These are phyloP conservation scores for Aspergillus funiculosus DNA, from an alignment of 495 filamentous ascomycete genomes.

Conservation along the genomic window DNA sequence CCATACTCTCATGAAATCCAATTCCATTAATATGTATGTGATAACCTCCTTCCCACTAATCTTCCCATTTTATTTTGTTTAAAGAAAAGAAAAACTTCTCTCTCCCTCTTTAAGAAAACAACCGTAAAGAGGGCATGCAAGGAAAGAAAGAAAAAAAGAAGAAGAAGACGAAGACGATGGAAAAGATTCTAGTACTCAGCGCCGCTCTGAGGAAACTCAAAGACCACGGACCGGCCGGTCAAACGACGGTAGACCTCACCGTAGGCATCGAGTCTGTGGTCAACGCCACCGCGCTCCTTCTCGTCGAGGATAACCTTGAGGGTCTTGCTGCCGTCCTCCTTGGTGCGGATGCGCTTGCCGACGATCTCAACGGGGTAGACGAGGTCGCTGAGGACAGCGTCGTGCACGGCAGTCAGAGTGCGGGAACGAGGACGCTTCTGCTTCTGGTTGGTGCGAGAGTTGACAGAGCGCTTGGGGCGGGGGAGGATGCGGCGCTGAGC, in stretches of 20 bases:
- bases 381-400: constrained; percentile 89
- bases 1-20: too few species aligned
- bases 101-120: neutral
- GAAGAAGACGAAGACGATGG: constrained; percentile 10
- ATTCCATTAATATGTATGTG: too few species aligned
- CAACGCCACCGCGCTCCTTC: constrained; percentile 98
- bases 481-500: constrained; percentile 98
- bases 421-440: constrained; percentile 98
- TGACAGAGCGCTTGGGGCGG: constrained; percentile 91
- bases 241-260: constrained; percentile 95
- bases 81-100: neutral
- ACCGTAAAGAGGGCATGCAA: too few species aligned
- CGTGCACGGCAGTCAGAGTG: constrained; percentile 96
- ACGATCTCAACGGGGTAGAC: constrained; percentile 99
- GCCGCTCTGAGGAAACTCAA: constrained; percentile 91
- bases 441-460: constrained; percentile 84
- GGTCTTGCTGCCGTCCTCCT: constrained; percentile 95
- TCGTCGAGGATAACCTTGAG: constrained; percentile 98
- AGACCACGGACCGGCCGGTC: constrained; percentile 87
- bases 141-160: constrained; percentile 10
- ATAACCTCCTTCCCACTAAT: too few species aligned
- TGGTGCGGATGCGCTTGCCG: constrained; percentile 92
- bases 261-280: constrained; percentile 98
- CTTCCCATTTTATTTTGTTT: neutral
- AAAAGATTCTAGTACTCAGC: constrained; percentile 66